Percentiles rank a stretch among this genome's conserved stretches.
Conservation (phyloP, 2,329 filamentous ascomycete genomes). For the Fusarium mundagurra region DNA sequence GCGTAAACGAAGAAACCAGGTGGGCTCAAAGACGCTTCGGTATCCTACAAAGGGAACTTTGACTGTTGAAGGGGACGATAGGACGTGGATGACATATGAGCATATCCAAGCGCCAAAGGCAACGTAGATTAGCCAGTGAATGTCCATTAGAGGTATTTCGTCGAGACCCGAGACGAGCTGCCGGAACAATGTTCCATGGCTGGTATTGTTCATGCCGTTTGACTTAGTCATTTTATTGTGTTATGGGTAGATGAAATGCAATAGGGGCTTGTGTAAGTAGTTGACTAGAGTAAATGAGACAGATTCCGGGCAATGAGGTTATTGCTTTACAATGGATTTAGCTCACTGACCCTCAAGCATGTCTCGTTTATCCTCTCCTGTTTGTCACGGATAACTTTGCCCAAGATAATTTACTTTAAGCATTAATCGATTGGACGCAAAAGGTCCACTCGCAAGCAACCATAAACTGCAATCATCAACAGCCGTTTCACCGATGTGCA, state of each 20-base stretch:
- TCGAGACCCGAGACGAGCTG: background rate
- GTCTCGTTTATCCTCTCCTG: no score
- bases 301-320: background rate
- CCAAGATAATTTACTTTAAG: accelerated
- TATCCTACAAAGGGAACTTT: background rate
- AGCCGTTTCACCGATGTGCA: background rate
- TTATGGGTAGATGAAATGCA: accelerated
- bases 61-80: background rate
- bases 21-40: background rate
- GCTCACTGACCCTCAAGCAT: no score
- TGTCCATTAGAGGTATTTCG: background rate
- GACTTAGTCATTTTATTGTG: accelerated
- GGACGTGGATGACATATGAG: background rate
- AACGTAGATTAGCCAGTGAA: background rate
- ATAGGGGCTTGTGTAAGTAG: background rate
- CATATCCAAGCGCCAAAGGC: background rate
- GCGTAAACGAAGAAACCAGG: background rate
- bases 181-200: no score
- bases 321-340: accelerated
- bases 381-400: accelerated
- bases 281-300: accelerated
- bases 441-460: background rate
- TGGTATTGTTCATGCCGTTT: background rate
- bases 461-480: accelerated
- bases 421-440: accelerated